Percentiles rank a stretch among this genome's conserved stretches.
phyloP scores from a whole-genome alignment of 2,329 filamentous ascomycete species.

The Monosporascus cannonballus region DNA sequence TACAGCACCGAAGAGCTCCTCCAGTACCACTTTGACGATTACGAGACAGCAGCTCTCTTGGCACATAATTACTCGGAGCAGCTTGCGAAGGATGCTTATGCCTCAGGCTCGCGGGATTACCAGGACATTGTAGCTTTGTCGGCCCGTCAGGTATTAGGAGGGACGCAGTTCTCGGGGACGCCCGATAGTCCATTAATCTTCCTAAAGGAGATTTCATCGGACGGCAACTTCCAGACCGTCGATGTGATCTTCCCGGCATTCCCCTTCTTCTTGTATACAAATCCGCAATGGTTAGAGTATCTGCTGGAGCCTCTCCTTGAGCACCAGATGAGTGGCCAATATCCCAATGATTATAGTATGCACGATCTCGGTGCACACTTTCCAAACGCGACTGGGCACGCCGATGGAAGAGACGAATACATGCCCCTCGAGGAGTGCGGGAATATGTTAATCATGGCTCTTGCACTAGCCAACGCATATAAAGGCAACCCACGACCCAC shows the following conservation, averaged over 20 bases:
- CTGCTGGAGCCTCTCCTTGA: slow-evolving; percentile 74
- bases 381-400: slow-evolving; percentile 70
- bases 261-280: slow-evolving; percentile 82
- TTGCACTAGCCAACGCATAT: slow-evolving; percentile 71
- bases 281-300: slow-evolving; percentile 74
- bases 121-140: slow-evolving; percentile 72
- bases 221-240: slow-evolving; percentile 80
- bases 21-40: slow-evolving; percentile 71
- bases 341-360: slow-evolving; percentile 77
- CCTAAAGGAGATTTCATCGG: slow-evolving; percentile 79
- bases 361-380: slow-evolving; percentile 69
- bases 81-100: slow-evolving; percentile 63
- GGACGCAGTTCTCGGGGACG: slow-evolving; percentile 68
- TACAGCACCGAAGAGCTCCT: slow-evolving; percentile 55
- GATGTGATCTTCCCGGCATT: slow-evolving; percentile 85
- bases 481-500: slow-evolving; percentile 53
- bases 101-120: slow-evolving; percentile 69
- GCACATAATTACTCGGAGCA: slow-evolving; percentile 70
- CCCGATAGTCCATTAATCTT: slow-evolving; percentile 69
- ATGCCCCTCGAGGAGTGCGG: slow-evolving; percentile 73
- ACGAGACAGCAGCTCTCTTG: slow-evolving; percentile 53
- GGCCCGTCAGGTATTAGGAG: slow-evolving; percentile 74
- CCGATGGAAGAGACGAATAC: slow-evolving; percentile 63
- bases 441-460: slow-evolving; percentile 72
- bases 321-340: slow-evolving; percentile 75